Evolutionary conservation across 495 filamentous ascomycete genomes (phyloP).

Genomic region (Neurospora sp.): DNA sequence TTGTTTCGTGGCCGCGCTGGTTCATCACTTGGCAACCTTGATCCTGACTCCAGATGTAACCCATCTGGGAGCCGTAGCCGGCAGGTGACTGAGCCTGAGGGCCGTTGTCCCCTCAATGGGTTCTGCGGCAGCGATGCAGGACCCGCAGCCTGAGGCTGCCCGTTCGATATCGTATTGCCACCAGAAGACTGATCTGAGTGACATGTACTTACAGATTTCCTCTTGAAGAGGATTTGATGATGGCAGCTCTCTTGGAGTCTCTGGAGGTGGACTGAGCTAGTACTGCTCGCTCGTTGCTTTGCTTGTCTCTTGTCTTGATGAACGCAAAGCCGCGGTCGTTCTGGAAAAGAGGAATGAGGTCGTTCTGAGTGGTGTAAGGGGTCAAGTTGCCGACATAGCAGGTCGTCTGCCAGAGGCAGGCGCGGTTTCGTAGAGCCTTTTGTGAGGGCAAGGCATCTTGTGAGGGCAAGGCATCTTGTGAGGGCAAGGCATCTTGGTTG

Average conservation of each 20-base stretch:
- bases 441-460: background rate
- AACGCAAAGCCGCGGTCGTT: slow-evolving; percentile 33
- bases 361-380: slow-evolving; percentile 92
- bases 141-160: background rate
- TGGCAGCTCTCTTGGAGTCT: background rate
- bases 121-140: background rate
- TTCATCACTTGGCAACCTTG: no score
- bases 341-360: slow-evolving; percentile 91
- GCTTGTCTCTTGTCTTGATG: no score
- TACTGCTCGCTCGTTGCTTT: no score
- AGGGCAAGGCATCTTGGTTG: background rate
- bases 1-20: no score
- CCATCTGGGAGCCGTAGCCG: no score
- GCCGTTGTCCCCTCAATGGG: no score
- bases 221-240: background rate
- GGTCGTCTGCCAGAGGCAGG: background rate
- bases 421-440: background rate
- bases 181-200: background rate
- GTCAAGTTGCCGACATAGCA: background rate
- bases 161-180: background rate
- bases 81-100: no score
- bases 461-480: background rate
- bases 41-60: no score
- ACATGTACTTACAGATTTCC: no score
- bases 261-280: background rate